These are phyloP conservation scores for Haplosporangium sp. DNA, from an alignment of 371 early-diverging fungal species.

Conservation along the genomic window DNA sequence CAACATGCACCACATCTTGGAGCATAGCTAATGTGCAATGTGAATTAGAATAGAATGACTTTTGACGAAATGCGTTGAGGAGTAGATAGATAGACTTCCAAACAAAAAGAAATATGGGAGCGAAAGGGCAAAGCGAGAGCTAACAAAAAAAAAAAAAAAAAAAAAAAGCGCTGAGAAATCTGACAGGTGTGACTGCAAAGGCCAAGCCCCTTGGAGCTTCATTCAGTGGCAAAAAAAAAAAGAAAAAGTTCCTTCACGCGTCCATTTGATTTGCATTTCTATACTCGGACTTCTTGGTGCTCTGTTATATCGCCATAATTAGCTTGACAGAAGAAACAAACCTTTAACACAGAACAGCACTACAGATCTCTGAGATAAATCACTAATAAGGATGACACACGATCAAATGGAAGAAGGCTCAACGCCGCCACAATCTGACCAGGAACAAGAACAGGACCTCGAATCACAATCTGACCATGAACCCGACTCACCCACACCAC, in stretches of 20 bases:
- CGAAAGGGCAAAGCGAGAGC: neutral
- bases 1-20: constrained; percentile 37
- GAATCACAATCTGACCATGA: neutral
- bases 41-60: neutral
- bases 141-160: neutral
- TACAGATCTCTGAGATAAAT: neutral
- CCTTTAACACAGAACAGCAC: neutral
- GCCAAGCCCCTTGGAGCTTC: neutral
- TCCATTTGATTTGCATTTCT: neutral
- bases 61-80: neutral
- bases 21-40: constrained; percentile 22
- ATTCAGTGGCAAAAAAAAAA: constrained; percentile 5
- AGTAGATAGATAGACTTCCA: neutral
- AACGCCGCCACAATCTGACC: neutral
- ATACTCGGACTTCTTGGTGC: neutral
- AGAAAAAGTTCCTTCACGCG: neutral
- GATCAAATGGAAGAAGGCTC: constrained; percentile 7
- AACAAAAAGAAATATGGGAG: neutral
- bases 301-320: neutral
- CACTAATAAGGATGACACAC: constrained; percentile 3
- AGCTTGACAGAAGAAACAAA: neutral
- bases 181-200: neutral
- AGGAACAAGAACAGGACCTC: constrained; percentile 14
- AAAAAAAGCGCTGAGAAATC: no score
- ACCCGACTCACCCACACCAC: neutral